Base-by-base conservation (phyloP, 495 filamentous ascomycete species). In the Annulohypoxylon bovei region DNA sequence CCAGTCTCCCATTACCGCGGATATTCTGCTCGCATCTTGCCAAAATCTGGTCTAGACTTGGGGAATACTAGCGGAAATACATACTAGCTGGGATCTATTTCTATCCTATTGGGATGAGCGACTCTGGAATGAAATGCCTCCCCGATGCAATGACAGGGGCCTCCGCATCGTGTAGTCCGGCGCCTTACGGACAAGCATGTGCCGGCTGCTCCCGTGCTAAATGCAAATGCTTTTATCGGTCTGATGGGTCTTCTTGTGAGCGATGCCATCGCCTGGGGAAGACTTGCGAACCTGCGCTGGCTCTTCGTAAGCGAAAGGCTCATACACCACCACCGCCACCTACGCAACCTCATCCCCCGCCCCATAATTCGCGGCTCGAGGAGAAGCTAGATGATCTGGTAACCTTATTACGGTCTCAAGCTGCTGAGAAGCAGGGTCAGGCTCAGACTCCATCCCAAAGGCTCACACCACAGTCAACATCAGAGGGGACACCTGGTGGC, bases 321-420 rank as follows among this genome's bases (percentile, higher is more conserved):
- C 63, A 18, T 16, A 62, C 59, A 12, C 60, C 67, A 9, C 54
- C 58, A 1, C 59, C 58, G 2, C 32, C 53, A n/a, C 22, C 23
- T n/a, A 4, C 28, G 37, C 63, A 57, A 30, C 47, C 68, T 53
- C 63, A 32, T 0, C 23, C 42, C 16, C 50, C 49, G 16, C 62
- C 25, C n/a, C n/a, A 49, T 39, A 9, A 32, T 33, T 32, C 39
- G 20, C 62, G 73, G 25, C 57, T 76, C 18, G 73, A 76, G 60
- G 73, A 73, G 53, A 76, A 76, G 32, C 47, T 76, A 6, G 73
- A 76, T 35, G 73, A 76, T 22, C 20, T 76, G 9, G 67, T 76
- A 7, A 63, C 62, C 0, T 55, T 76, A 6, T 47, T 76, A n/a
- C 74, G 67, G 3, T 70, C 64, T n/a, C 73, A 73, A 44, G 70